Conservation (phyloP, 768 basidiomycete genomes). For the Tylopilus felleus region DNA sequence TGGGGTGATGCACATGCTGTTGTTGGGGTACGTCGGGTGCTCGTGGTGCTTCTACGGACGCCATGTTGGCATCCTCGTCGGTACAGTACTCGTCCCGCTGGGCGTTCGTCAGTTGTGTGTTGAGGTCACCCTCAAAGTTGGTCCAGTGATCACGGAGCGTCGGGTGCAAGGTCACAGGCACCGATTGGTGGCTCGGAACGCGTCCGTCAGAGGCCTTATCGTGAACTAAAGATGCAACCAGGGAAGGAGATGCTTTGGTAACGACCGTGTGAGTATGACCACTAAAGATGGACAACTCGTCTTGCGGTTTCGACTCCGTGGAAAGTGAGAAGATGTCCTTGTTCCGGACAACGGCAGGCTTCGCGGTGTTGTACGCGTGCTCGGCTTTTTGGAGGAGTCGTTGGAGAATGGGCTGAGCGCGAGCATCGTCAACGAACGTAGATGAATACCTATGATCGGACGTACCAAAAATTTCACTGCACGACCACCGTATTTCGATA, state of each 20-base stretch:
- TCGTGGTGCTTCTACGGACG: constrained; percentile 7
- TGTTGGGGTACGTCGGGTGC: not conserved
- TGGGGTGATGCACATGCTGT: constrained; percentile 14
- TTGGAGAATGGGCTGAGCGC: constrained; percentile 58
- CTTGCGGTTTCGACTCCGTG: constrained; percentile 43
- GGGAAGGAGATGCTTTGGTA: constrained; percentile 37
- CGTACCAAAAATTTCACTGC: constrained; percentile 68
- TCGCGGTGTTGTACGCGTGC: constrained; percentile 45
- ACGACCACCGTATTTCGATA: constrained; percentile 60
- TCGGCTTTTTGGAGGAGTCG: constrained; percentile 62
- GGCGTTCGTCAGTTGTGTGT: constrained; percentile 44
- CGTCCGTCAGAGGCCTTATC: not conserved
- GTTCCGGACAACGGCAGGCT: constrained; percentile 42
- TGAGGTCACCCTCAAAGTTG: constrained; percentile 54
- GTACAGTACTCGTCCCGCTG: constrained; percentile 24
- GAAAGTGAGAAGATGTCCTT: constrained; percentile 59
- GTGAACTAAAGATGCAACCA: constrained; percentile 1
- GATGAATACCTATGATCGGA: constrained; percentile 1
- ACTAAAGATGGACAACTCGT: constrained; percentile 73
- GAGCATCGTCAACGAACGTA: constrained; percentile 1
- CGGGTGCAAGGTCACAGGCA: no score
- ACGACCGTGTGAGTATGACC: constrained; percentile 67
- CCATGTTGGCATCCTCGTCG: constrained; percentile 22
- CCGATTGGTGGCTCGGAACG: no score
- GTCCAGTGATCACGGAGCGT: constrained; percentile 53